These are phyloP conservation scores for Coemansia sp. DNA, from an alignment of 192 early-diverging fungal species.

Conservation along the genomic window DNA sequence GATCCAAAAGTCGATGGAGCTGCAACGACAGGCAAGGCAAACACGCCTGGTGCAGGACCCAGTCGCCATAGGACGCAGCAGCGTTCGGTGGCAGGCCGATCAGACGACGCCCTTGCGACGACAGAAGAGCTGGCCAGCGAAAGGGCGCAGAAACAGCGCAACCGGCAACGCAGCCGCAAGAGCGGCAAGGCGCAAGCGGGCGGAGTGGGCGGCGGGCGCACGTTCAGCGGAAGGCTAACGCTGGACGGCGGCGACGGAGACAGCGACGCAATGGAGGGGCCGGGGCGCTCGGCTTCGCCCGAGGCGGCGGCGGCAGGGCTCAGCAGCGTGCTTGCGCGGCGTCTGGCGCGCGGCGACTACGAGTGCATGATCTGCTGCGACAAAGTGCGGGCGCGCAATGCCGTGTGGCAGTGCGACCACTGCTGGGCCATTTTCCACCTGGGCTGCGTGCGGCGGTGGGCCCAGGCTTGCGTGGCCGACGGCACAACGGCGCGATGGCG, in stretches of 20 bases:
- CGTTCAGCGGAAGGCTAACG: slow-evolving; percentile 39
- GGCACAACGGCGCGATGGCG: slow-evolving; percentile 62
- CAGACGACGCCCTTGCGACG: background rate
- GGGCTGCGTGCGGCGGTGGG: slow-evolving; percentile 84
- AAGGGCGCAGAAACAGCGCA: background rate
- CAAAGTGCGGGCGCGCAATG: slow-evolving; percentile 67
- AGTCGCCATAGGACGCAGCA: background rate
- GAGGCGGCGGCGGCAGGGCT: slow-evolving; percentile 38
- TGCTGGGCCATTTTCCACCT: slow-evolving; percentile 95
- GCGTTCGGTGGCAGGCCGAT: background rate
- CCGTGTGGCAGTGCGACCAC: slow-evolving; percentile 81
- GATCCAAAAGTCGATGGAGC: background rate
- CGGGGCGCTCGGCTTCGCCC: background rate
- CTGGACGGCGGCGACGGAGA: slow-evolving; percentile 1
- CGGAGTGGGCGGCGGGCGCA: slow-evolving; percentile 48
- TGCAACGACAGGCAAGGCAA: background rate
- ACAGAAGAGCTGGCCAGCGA: background rate
- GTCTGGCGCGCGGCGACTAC: slow-evolving; percentile 71
- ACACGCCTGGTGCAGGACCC: background rate
- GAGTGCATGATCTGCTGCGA: slow-evolving; percentile 99
- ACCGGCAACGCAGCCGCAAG: slow-evolving; percentile 14
- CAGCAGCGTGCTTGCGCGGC: slow-evolving; percentile 63
- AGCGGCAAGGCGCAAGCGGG: slow-evolving; percentile 24
- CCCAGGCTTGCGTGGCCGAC: slow-evolving; percentile 58
- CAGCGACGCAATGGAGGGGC: background rate